These are phyloP conservation scores for Camelina neglecta DNA, from an alignment of 345 rosid species.

Conservation along the genomic window DNA sequence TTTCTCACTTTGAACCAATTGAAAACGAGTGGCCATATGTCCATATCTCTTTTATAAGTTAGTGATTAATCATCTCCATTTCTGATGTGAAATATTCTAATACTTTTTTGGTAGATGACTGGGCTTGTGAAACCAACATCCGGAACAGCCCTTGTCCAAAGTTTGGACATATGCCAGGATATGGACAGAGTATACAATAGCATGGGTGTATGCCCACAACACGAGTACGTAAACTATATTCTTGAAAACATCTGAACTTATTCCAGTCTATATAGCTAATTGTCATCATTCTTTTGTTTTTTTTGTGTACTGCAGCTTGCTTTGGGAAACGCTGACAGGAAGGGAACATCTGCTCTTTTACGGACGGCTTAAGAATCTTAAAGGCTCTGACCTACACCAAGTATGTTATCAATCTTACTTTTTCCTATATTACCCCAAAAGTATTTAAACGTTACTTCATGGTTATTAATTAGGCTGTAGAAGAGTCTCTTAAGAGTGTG, in stretches of 20 bases:
- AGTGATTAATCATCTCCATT: not conserved
- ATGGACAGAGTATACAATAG: constrained; percentile 79
- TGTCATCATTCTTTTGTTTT: constrained; percentile 5
- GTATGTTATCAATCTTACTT: constrained; percentile 48
- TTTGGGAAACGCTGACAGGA: constrained; percentile 89
- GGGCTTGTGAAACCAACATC: constrained; percentile 84
- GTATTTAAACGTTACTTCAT: constrained; percentile 5
- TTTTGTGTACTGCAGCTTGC: constrained; percentile 56
- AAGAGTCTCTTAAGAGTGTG: constrained; percentile 77
- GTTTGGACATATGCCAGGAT: constrained; percentile 63
- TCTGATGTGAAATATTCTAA: not conserved
- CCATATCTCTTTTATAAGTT: not conserved
- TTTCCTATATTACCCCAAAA: not conserved
- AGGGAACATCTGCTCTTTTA: constrained; percentile 92
- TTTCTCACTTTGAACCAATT: not conserved
- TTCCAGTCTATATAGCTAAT: constrained; percentile 1
- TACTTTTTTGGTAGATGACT: constrained; percentile 63
- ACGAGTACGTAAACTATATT: constrained; percentile 70
- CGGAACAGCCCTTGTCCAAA: constrained; percentile 72
- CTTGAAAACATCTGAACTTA: not conserved
- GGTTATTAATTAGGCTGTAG: constrained; percentile 70
- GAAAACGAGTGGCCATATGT: no score
- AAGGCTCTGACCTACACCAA: constrained; percentile 59
- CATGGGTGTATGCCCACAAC: constrained; percentile 97
- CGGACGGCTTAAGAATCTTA: constrained; percentile 93